Evolutionary conservation across 352 stramenopile species (phyloP), one percentile per base, ranked within the genome.

Genomic region (Phytophthora gonapodyides): DNA sequence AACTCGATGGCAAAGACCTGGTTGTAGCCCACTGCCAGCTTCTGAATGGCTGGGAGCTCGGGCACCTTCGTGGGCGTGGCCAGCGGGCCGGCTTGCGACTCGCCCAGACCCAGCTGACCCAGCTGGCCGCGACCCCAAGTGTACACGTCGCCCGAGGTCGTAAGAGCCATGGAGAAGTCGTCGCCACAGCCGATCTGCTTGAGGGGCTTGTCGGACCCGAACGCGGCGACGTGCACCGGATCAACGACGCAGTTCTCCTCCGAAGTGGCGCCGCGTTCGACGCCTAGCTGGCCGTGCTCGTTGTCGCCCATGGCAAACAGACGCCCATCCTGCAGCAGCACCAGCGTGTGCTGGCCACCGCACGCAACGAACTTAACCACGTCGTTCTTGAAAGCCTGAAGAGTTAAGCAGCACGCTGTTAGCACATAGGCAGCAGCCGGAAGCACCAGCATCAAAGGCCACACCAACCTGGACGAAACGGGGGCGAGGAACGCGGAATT

Each of bases 1-100:
- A 84, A 91, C 67, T 93, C 84, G 54, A 93, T 63, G 8, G 75
- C 82, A 49, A 93, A 91, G 30, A 90, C 72, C 53, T 91, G 78
- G 66, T 93, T 91, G n/a, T 76, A 73, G 24, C 82, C 84, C 9
- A 78, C 71, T 31, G 73, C 80, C 36, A 93, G 21, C 38, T 88
- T 86, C 57, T 84, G 62, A 73, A 93, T 89, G 15, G 46, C 49
- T 10, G 80, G 78, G 13, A 93, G 66, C 13, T 71, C 57, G 5
- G 60, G 44, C 7, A 93, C 64, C 49, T 88, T 84, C 3, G 82
- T 89, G 0, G 84, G 82, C 9, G 58, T 76, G 27, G 71, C 71
- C 33, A 84, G 9, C 1, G 67, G 60, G 9, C 63, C 71, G 2
- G 34, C 47, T 41, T 80, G 67, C 12, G 73, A 57, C 0, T 79